A percentile compares a stretch with the other conserved stretches of the same genome.
Evolutionary conservation across 164 flowering plant genomes (phyloP).

Genomic region (Liriodendron chinense): DNA sequence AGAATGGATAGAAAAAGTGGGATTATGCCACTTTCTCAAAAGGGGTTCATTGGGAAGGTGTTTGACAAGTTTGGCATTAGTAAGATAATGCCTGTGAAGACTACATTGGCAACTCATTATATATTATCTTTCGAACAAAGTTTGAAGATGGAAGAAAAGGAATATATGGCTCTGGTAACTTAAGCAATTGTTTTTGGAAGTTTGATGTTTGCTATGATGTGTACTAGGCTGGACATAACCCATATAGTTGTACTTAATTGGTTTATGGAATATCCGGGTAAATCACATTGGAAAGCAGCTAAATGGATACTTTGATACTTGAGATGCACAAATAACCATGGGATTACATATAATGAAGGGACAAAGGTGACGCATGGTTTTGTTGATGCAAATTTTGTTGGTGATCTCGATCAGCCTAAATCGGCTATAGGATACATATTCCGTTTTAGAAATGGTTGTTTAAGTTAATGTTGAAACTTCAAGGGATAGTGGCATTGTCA

Average conservation of each 20-base stretch:
- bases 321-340: no score
- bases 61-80: not conserved
- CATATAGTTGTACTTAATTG: not conserved
- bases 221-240: not conserved
- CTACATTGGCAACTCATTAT: not conserved
- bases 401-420: no score
- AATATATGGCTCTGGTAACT: not conserved
- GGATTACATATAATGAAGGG: no score
- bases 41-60: conserved; percentile 1
- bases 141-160: not conserved
- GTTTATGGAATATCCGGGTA: not conserved
- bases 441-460: no score
- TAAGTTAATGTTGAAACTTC: not conserved
- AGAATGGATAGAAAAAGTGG: not conserved
- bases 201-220: not conserved
- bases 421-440: no score
- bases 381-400: no score
- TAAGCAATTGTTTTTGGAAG: not conserved
- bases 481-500: not conserved
- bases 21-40: conserved; percentile 1
- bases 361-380: no score
- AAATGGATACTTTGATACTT: not conserved
- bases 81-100: not conserved
- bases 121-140: not conserved
- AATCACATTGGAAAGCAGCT: not conserved